Percentiles rank a stretch among this genome's conserved stretches.
These are phyloP conservation scores for Colletotrichum nymphaeae DNA, from an alignment of 2,329 filamentous ascomycete genomes.

Conservation along the genomic window DNA sequence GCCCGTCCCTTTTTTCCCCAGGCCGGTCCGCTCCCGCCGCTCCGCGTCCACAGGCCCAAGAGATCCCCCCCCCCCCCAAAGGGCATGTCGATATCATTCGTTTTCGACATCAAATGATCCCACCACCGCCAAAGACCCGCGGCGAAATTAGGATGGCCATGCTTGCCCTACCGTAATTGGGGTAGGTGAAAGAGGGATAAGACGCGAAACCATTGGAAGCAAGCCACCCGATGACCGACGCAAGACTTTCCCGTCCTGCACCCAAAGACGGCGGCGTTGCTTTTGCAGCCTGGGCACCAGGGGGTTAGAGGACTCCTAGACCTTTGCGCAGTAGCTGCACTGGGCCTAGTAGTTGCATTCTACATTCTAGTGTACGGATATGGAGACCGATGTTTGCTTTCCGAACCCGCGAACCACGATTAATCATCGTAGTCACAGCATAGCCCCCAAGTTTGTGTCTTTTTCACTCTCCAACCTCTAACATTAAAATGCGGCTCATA, in stretches of 20 bases:
- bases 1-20: conserved; percentile 27
- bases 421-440: background rate
- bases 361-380: background rate
- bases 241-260: background rate
- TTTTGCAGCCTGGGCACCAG: background rate
- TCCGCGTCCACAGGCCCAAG: conserved; percentile 14
- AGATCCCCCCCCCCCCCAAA: background rate
- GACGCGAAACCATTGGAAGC: background rate
- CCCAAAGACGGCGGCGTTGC: background rate
- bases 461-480: background rate
- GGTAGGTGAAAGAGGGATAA: background rate
- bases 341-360: background rate
- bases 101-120: conserved; percentile 6
- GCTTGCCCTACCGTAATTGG: background rate
- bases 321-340: background rate
- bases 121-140: conserved; percentile 4
- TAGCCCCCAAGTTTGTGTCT: background rate
- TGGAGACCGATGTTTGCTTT: background rate
- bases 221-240: background rate
- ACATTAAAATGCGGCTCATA: background rate
- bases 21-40: conserved; percentile 27
- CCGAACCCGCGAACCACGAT: background rate
- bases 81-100: conserved; percentile 17
- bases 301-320: background rate
- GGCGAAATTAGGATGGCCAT: background rate